Evolutionary conservation across 371 early-diverging fungal species (phyloP).

Genomic region (Lichtheimia hyalospora): DNA sequence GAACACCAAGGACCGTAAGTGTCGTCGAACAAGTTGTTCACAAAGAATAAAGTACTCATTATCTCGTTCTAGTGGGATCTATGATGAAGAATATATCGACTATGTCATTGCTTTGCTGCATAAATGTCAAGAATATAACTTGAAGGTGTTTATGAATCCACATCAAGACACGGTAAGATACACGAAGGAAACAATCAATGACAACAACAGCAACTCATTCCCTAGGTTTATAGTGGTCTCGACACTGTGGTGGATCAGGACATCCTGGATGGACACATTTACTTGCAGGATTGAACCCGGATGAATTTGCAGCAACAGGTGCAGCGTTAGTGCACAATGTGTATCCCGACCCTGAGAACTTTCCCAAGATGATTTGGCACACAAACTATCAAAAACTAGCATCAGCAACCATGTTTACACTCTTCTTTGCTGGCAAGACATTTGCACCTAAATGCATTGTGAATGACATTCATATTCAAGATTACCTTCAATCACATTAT

Average conservation of each 20-base stretch:
- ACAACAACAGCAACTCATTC: background rate
- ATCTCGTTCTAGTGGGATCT: conserved; percentile 63
- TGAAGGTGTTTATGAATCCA: conserved; percentile 83
- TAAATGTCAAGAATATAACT: conserved; percentile 63
- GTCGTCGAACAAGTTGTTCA: background rate
- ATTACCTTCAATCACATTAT: conserved; percentile 72
- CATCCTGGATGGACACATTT: conserved; percentile 86
- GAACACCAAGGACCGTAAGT: conserved; percentile 80
- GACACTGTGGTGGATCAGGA: conserved; percentile 81
- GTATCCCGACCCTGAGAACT: conserved; percentile 58
- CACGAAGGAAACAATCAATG: background rate
- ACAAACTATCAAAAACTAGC: conserved; percentile 86
- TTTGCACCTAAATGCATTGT: conserved; percentile 73
- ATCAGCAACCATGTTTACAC: conserved; percentile 81
- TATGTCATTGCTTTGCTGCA: conserved; percentile 69
- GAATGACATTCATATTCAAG: conserved; percentile 57
- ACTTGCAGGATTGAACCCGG: conserved; percentile 71
- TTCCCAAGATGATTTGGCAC: conserved; percentile 86
- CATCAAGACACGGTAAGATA: conserved; percentile 69
- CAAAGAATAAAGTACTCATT: conserved; percentile 21
- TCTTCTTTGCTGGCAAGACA: conserved; percentile 77
- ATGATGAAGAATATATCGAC: conserved; percentile 82
- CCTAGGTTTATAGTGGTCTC: conserved; percentile 58
- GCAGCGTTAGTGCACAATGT: conserved; percentile 78
- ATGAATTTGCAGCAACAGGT: conserved; percentile 59